Evolutionary conservation across 768 basidiomycete genomes (phyloP).

Genomic region (Mycena sanguinolenta): DNA sequence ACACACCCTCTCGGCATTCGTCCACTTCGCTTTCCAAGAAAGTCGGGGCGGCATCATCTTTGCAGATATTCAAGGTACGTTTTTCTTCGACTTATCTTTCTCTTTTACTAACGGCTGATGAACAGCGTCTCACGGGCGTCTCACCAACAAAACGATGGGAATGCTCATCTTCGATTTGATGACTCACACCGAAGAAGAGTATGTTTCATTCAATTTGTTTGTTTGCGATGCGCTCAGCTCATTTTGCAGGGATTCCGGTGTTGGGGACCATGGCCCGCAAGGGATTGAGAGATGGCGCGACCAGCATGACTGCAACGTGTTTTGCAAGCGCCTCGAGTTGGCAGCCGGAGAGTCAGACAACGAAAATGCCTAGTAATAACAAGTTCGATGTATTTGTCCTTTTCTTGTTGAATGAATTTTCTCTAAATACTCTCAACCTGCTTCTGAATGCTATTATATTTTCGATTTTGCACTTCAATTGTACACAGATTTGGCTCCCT

Average conservation of each 20-base stretch:
- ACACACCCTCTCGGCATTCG: neutral
- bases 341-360: conserved; percentile 7
- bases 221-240: neutral
- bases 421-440: too few species aligned
- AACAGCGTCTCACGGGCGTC: too few species aligned
- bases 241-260: conserved; percentile 16
- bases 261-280: conserved; percentile 13
- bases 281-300: conserved; percentile 18
- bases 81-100: too few species aligned
- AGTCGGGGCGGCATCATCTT: neutral
- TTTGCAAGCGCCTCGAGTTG: conserved; percentile 3
- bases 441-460: too few species aligned
- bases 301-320: conserved; percentile 22
- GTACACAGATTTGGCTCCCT: too few species aligned
- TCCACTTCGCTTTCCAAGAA: neutral
- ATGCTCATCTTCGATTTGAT: conserved; percentile 11
- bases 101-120: neutral
- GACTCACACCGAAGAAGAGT: conserved; percentile 20
- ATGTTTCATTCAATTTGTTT: neutral
- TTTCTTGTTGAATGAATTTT: too few species aligned
- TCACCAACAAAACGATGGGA: neutral
- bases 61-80: neutral
- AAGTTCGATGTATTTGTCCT: too few species aligned
- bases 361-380: too few species aligned
- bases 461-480: too few species aligned